Base-by-base conservation (phyloP, 164 flowering plant genomes). In the Warburgia ugandensis region DNA sequence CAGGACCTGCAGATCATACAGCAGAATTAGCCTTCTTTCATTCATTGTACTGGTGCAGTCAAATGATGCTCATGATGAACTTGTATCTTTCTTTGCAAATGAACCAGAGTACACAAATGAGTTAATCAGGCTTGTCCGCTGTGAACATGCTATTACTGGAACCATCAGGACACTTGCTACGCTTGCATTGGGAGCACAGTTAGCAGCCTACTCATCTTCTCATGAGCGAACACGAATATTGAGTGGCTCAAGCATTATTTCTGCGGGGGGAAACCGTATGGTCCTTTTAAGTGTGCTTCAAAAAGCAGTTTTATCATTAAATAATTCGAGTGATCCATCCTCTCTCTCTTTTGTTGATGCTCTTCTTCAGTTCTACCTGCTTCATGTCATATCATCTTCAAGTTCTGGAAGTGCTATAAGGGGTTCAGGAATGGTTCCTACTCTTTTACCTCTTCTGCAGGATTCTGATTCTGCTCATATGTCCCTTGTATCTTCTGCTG, bases 71-170 rank as follows among this genome's bases (percentile, higher is more conserved):
- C 81, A 84, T 65, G 99, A 94, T 55, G 97, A 94, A 60, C 76
- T 94, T 50, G 81, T 73, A 2, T 78, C 99, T 23, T 89, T 94
- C 62, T 89, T 94, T 59, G 92, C 96, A 16, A 89, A 89, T 71
- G 99, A 94, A 71, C 97, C 99, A 1, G 99, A 89, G 61, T 89
- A 79, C 56, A 83, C 97, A 41, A 86, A 89, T 70, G 99, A 94
- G 56, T 69, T 94, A 30, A 86, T 94, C 53, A 79, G 86, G 64
- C 81, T 94, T 62, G 97, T 94, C 31, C 78, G 84, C 10, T 80
- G 86, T 31, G 99, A 82, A 60, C 88, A 81, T 59, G 60, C 76
- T 47, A 64, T 84, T 54, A 81, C 90, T 55, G 97, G 84, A 58
- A 72, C 69, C 22, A 71, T 83, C 29, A 74, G 87, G 64, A 84